Base-by-base conservation (phyloP, 345 rosid genomes). In the Ailanthus altissimus region DNA sequence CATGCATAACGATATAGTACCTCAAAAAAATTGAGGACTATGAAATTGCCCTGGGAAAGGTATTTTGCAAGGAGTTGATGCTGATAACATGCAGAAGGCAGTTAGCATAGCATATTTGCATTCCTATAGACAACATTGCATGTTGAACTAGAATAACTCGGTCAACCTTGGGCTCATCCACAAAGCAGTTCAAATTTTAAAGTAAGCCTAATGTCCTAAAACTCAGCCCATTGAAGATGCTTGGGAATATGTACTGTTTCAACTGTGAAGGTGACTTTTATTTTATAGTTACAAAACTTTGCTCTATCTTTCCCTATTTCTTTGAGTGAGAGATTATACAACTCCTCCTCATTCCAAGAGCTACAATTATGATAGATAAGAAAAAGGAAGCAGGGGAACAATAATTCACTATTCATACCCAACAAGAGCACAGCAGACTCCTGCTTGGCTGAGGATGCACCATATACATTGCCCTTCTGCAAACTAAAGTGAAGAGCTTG, bases 361-460 rank as follows among this genome's bases (percentile, higher is more conserved):
- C 60, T 5, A 67, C 8, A 0, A 62, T 13, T 2, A 58, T 15
- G 47, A 2, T 40, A 66, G 26, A 5, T 15, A 20, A 16, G 50
- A 14, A 9, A 47, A 47, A 40, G 16, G n/a, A 46, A 60, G 57
- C 18, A 49, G 13, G 32, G 36, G 25, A 6, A 72, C 51, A 18
- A 70, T 10, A 70, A 59, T 51, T 64, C 40, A 67, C 16, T 46
- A 82, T 14, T 28, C 85, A 75, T 92, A 92, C 97, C 98, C 97
- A 90, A 81, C 84, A 91, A 91, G 94, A 94, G 98, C 89, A 93
- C 98, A 70, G 97, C 97, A 93, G 97, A 94, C 97, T 94, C 98
- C 99, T 93, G 99, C 96, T 82, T 89, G 91, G 98, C 51, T 83
- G 80, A 86, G 80, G 92, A 69, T 74, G 88, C 89, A 89, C 78